Base-by-base conservation (phyloP, 768 basidiomycete species). In the Auricularia sp. region DNA sequence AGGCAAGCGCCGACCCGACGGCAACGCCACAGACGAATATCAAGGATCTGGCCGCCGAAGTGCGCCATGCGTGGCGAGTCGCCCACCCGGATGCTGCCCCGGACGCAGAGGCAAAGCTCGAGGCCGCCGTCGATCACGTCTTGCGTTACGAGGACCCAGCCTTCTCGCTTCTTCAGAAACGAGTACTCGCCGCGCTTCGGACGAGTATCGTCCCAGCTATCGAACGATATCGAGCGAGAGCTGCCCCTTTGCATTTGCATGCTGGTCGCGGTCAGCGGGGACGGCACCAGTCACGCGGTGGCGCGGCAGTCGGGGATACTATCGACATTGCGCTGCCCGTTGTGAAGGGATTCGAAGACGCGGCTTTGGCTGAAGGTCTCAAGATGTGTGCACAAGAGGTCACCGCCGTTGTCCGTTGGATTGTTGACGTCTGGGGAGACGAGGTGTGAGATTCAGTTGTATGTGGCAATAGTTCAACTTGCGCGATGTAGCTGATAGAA, bases 331-430 rank as follows among this genome's bases (percentile, higher is more conserved):
- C 68, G 34, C 66, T 67, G 62, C 18, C 54, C 65, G 69, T 71
- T 10, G 77, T 88, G 51, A 86, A 85, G 70, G 89, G 88, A 1
- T 90, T 89, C 68, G 87, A 90, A 65, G 87, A 87, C 68, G 78
- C 78, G 34, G 75, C 85, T 1, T 75, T 91, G 62, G 75, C 69
- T n/a, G 67, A 69, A 13, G 83, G 56, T 13, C 56, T 59, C 24
- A 35, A 6, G 56, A 33, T 29, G 33, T 33, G 29, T 10, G 56
- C 56, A 10, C 11, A 7, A 18, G 56, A 59, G 29, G 7, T 59
- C 11, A 10, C 7, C 14, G 14, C 16, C 29, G 34, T 59, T 59
- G 56, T 59, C 6, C 56, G 24, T 7, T 59, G 56, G 56, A 59
- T 59, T 29, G 24, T 35, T 10, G 56, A 59, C 33, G 56, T 59